These are phyloP conservation scores for Eucommia ulmoides DNA, from an alignment of 257 asterid genomes.

Conservation along the genomic window DNA sequence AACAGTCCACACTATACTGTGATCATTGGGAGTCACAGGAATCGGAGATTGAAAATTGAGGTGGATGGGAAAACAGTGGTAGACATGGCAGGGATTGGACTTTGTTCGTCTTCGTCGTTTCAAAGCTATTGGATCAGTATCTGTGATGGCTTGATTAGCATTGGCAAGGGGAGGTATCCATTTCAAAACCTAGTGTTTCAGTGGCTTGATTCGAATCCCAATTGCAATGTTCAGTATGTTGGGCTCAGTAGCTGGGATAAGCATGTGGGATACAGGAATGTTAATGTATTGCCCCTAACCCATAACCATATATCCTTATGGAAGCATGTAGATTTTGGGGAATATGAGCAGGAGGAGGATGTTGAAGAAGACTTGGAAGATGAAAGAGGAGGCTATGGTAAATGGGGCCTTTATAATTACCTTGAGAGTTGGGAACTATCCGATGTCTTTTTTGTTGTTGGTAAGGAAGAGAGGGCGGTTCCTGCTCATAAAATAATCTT, in stretches of 20 bases:
- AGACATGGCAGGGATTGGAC: conserved; percentile 70
- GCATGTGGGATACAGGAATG: conserved; percentile 87
- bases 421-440: conserved; percentile 84
- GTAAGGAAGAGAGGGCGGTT: conserved; percentile 56
- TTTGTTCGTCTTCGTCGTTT: conserved; percentile 71
- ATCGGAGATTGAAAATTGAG: conserved; percentile 69
- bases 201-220: conserved; percentile 90
- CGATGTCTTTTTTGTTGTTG: conserved; percentile 63
- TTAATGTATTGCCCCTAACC: conserved; percentile 72
- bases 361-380: conserved; percentile 56
- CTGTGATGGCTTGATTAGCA: conserved; percentile 85
- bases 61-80: conserved; percentile 80
- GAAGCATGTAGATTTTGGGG: conserved; percentile 71
- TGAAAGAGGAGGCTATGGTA: conserved; percentile 40
- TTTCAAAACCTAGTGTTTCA: conserved; percentile 90
- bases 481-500: conserved; percentile 83
- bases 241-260: conserved; percentile 99
- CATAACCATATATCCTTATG: conserved; percentile 77
- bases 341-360: conserved; percentile 32
- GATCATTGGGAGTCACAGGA: conserved; percentile 92
- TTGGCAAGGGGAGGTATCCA: conserved; percentile 95
- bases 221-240: conserved; percentile 68
- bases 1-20: conserved; percentile 91
- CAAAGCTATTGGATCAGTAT: conserved; percentile 96
- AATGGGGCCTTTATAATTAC: conserved; percentile 72